phyloP scores from a whole-genome alignment of 768 basidiomycete genomes.

The Leccinellum albellum region DNA sequence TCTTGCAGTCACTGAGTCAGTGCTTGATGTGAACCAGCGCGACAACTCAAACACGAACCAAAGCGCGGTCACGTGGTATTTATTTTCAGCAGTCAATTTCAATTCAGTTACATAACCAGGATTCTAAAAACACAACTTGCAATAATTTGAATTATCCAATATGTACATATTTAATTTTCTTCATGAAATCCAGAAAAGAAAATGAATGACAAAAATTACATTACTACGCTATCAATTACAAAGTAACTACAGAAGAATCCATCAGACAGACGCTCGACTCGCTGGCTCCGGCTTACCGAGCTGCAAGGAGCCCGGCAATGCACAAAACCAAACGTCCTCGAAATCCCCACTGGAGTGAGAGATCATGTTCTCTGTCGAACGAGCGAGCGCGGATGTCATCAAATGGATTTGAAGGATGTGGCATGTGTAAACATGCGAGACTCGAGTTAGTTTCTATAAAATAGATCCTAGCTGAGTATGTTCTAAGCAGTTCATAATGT shows the following conservation, averaged over 20 bases:
- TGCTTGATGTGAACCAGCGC: neutral
- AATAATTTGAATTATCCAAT: too few species aligned
- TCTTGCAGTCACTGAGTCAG: slow-evolving; percentile 12
- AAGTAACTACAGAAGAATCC: slow-evolving; percentile 36
- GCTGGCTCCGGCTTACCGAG: slow-evolving; percentile 35
- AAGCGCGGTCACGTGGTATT: slow-evolving; percentile 27
- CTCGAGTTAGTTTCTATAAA: slow-evolving; percentile 76
- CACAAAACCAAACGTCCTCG: slow-evolving; percentile 61
- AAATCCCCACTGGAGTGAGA: slow-evolving; percentile 34
- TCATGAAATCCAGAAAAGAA: too few species aligned
- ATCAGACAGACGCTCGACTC: slow-evolving; percentile 62
- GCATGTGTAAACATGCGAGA: slow-evolving; percentile 79
- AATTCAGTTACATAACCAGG: too few species aligned
- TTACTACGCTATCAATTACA: neutral
- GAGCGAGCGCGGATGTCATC: slow-evolving; percentile 64
- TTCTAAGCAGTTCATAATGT: slow-evolving; percentile 44
- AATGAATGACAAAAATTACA: neutral
- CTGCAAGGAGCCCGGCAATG: slow-evolving; percentile 27
- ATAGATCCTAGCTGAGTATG: slow-evolving; percentile 82
- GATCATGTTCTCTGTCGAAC: slow-evolving; percentile 65
- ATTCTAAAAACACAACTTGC: too few species aligned
- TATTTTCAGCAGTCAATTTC: neutral
- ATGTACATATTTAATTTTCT: too few species aligned
- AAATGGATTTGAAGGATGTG: slow-evolving; percentile 66
- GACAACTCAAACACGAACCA: slow-evolving; percentile 14